A percentile compares a stretch with the other conserved stretches of the same genome.
These are phyloP conservation scores for Chlorella sp. DNA, from an alignment of 139 green algal genomes.

Conservation along the genomic window DNA sequence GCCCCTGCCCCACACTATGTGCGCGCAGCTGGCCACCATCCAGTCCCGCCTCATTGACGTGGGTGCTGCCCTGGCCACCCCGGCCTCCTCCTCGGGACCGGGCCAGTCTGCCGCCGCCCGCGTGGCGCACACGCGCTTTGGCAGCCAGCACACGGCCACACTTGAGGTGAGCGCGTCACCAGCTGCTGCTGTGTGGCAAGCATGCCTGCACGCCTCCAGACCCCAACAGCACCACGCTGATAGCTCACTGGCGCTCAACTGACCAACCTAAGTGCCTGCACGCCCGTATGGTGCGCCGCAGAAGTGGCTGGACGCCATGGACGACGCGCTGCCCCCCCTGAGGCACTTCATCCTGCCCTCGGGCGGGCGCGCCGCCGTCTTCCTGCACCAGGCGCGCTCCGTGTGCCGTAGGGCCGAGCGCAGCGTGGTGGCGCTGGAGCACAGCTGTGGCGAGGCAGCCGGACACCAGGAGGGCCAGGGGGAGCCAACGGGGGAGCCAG, in stretches of 20 bases:
- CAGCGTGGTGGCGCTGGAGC: slow-evolving; percentile 56
- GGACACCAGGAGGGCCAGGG: not conserved
- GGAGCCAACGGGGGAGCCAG: not conserved
- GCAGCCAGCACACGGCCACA: not conserved
- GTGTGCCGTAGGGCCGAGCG: slow-evolving; percentile 87
- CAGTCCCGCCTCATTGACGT: slow-evolving; percentile 90
- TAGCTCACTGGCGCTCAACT: too few species aligned
- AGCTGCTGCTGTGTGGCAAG: not conserved
- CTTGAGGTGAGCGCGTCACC: slow-evolving; percentile 75
- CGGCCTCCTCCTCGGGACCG: slow-evolving; percentile 41
- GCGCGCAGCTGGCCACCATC: slow-evolving; percentile 66
- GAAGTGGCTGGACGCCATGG: slow-evolving; percentile 83
- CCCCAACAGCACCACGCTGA: too few species aligned
- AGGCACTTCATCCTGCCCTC: slow-evolving; percentile 93
- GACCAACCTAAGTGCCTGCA: not conserved
- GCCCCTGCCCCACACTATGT: too few species aligned
- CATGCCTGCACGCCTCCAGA: not conserved
- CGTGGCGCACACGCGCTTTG: slow-evolving; percentile 62
- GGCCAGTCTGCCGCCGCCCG: slow-evolving; percentile 54
- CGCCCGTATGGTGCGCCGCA: too few species aligned
- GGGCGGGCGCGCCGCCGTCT: slow-evolving; percentile 44
- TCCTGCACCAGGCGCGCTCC: not conserved
- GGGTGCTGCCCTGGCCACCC: slow-evolving; percentile 87
- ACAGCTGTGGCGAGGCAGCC: slow-evolving; percentile 1
- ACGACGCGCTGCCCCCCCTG: slow-evolving; percentile 70